These are phyloP conservation scores for Nakazawaea siamensis DNA, from an alignment of 805 yeast species.

Conservation along the genomic window DNA sequence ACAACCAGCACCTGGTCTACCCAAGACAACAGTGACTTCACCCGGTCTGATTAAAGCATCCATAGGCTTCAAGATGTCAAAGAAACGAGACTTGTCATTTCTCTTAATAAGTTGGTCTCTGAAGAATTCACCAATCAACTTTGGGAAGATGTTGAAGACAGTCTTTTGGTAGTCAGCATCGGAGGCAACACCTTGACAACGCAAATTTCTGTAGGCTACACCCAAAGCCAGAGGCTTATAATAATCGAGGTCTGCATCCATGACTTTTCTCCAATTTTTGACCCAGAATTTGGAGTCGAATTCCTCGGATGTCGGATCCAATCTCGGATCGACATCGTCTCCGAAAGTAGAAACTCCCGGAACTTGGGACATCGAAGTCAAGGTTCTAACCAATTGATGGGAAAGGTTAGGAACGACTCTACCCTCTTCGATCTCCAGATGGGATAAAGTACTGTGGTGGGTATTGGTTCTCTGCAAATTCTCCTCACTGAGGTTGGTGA, in stretches of 20 bases:
- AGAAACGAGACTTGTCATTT: slow-evolving; percentile 24
- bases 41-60: slow-evolving; percentile 58
- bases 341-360: slow-evolving; percentile 37
- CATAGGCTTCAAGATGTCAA: slow-evolving; percentile 56
- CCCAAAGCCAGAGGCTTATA: slow-evolving; percentile 56
- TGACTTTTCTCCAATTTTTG: slow-evolving; percentile 48
- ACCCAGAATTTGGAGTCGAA: slow-evolving; percentile 63
- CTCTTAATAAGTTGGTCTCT: slow-evolving; percentile 13
- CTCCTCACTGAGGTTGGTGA: slow-evolving; percentile 17
- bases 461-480: slow-evolving; percentile 2
- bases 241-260: slow-evolving; percentile 48
- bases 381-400: slow-evolving; percentile 20
- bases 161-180: slow-evolving; percentile 64
- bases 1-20: slow-evolving; percentile 82
- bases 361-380: slow-evolving; percentile 44
- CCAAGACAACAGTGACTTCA: slow-evolving; percentile 61
- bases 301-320: slow-evolving; percentile 52
- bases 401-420: slow-evolving; percentile 10
- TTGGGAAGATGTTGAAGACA: slow-evolving; percentile 33
- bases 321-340: slow-evolving; percentile 26
- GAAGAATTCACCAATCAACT: slow-evolving; percentile 23
- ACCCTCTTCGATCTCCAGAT: slow-evolving; percentile 8
- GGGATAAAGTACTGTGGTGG: background rate
- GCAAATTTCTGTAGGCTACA: slow-evolving; percentile 46
- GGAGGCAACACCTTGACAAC: slow-evolving; percentile 58